These are phyloP conservation scores for Mimosa pudica DNA, from an alignment of 306 rosid genomes.

Conservation along the genomic window DNA sequence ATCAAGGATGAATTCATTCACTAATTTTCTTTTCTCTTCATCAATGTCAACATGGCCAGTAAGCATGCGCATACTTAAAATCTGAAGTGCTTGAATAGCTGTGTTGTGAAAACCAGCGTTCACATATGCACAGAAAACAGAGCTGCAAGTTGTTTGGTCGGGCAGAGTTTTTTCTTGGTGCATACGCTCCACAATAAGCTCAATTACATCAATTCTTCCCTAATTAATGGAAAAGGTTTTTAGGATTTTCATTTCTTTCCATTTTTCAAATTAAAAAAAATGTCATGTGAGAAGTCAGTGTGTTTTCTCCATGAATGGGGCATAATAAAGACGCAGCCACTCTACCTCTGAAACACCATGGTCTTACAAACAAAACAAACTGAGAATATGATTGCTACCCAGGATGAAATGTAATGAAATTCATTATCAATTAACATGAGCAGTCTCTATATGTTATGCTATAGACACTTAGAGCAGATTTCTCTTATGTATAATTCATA, in stretches of 20 bases:
- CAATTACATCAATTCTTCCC: constrained; percentile 78
- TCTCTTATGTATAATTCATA: constrained; percentile 18
- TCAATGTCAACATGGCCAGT: constrained; percentile 40
- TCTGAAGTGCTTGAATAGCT: constrained; percentile 72
- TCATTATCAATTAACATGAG: background rate
- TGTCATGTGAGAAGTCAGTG: background rate
- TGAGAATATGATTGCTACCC: constrained; percentile 5
- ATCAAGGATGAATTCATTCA: constrained; percentile 54
- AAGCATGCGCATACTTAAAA: constrained; percentile 65
- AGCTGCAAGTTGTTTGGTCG: constrained; percentile 57
- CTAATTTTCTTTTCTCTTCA: constrained; percentile 35
- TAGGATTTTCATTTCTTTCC: background rate
- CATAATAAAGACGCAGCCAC: constrained; percentile 2
- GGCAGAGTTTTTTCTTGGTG: constrained; percentile 62
- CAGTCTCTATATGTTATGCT: constrained; percentile 15
- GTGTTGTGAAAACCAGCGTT: constrained; percentile 57
- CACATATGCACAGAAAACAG: constrained; percentile 71
- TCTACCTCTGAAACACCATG: background rate
- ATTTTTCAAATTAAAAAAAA: background rate
- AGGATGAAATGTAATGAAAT: constrained; percentile 13
- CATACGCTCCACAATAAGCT: constrained; percentile 74
- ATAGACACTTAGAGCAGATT: constrained; percentile 18
- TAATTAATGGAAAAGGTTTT: constrained; percentile 37
- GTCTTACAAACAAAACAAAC: constrained; percentile 20
- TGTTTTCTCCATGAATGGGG: constrained; percentile 25